phyloP scores from a whole-genome alignment of 78 protist genomes.

The Dictyostelium intermedium region DNA sequence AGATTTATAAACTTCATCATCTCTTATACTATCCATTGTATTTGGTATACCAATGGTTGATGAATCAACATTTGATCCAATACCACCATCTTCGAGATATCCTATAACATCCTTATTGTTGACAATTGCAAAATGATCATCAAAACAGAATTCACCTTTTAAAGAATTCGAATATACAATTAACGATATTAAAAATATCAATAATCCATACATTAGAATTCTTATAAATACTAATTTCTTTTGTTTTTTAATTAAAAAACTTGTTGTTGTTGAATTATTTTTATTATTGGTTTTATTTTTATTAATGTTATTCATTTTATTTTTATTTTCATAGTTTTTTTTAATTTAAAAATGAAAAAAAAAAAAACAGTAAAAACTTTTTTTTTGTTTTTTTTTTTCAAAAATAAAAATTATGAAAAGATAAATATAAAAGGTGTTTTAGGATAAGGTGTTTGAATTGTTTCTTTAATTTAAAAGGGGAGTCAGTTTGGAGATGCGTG shows the following conservation, averaged over 20 bases:
- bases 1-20: background rate
- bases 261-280: background rate
- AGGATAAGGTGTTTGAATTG: too few relatives aligned
- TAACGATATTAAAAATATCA: conserved; percentile 8
- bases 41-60: background rate
- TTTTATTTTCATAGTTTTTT: background rate
- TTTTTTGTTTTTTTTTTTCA: background rate
- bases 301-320: background rate
- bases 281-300: background rate
- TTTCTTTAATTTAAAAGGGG: too few relatives aligned
- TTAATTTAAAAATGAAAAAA: too few relatives aligned
- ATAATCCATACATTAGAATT: background rate
- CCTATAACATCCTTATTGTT: conserved; percentile 7
- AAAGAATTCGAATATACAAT: conserved; percentile 22
- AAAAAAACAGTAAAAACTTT: too few relatives aligned
- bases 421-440: too few relatives aligned
- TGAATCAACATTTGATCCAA: background rate
- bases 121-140: conserved; percentile 4
- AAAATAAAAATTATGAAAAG: too few relatives aligned
- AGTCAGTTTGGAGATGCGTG: too few relatives aligned
- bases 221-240: conserved; percentile 9
- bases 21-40: background rate
- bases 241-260: background rate
- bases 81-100: background rate
- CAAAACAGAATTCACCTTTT: background rate